Conservation (phyloP, 1,139 yeast genomes). For the Nematodospora anomalae region DNA sequence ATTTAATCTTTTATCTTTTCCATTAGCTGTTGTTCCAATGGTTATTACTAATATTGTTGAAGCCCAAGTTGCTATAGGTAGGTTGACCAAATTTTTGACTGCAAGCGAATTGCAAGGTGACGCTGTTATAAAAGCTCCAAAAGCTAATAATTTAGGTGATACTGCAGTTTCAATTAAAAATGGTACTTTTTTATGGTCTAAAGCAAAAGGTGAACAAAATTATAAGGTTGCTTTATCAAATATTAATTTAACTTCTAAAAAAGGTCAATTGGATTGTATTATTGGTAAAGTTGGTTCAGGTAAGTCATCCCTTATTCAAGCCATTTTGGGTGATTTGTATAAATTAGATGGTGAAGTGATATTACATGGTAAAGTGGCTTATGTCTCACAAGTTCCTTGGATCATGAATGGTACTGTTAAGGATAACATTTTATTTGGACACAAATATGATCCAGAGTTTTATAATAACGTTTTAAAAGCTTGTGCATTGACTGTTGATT, state of each 20-base stretch:
- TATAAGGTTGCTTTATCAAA: constrained; percentile 76
- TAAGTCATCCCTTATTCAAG: constrained; percentile 82
- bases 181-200: constrained; percentile 89
- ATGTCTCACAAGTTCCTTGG: constrained; percentile 92
- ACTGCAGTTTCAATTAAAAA: constrained; percentile 64
- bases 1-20: constrained; percentile 84
- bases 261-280: constrained; percentile 83
- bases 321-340: constrained; percentile 82
- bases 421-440: constrained; percentile 42
- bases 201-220: constrained; percentile 57
- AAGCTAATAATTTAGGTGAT: constrained; percentile 57
- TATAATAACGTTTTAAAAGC: constrained; percentile 32
- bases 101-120: constrained; percentile 81
- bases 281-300: constrained; percentile 95
- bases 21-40: constrained; percentile 91
- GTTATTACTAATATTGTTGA: constrained; percentile 85
- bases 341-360: constrained; percentile 74
- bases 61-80: constrained; percentile 81
- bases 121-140: constrained; percentile 64
- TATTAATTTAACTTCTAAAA: constrained; percentile 66
- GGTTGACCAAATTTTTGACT: constrained; percentile 72
- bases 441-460: constrained; percentile 28
- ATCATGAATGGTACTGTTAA: constrained; percentile 39
- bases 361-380: constrained; percentile 80
- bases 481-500: constrained; percentile 38